Evolutionary conservation across 1,284 basidiomycete species (phyloP), one percentile per base, ranked within the genome.

Genomic region (Hemileia vastatrix): DNA sequence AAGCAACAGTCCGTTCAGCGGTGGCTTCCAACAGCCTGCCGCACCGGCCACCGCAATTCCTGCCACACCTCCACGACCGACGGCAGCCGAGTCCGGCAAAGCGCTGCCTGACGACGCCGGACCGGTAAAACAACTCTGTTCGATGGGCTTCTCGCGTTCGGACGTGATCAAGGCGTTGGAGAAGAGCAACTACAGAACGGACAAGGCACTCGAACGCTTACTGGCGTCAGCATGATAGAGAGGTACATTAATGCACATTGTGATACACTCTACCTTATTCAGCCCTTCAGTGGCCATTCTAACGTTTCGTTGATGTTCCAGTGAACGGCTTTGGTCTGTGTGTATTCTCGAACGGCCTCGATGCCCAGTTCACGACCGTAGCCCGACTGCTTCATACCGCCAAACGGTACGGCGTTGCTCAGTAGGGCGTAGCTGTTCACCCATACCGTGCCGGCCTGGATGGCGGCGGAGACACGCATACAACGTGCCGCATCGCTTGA

Each of bases 401-500:
- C 90, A 76, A 93, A 93, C 1, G 89, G 87, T 40, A 88, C 79
- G 58, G 81, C 79, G 4, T 82, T 75, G 72, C 86, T 77, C 18
- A 87, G 76, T 71, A 81, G 78, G 77, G 88, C 88, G 69, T 82
- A 81, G 67, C 83, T 86, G 80, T 93, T 92, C 70, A 88, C 77
- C 66, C 66, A 67, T 11, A 64, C 76, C 0, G 77, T 78, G 6
- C 91, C 90, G 19, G 91, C 90, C 71, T 91, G 86, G 45, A 95
- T 79, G 32, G 83, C 84, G 32, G 82, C 82, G 1, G 88, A 84
- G 44, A 94, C 86, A 40, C 91, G 82, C 81, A 88, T 87, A 71
- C 87, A 88, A 76, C 93, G 90, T 67, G 82, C 83, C n/a, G 86
- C 85, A 77, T 93, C 88, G 73, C 81, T 48, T 32, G 90, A 91